Evolutionary conservation across 441 rosid genomes (phyloP).

Genomic region (Breynia disticha): DNA sequence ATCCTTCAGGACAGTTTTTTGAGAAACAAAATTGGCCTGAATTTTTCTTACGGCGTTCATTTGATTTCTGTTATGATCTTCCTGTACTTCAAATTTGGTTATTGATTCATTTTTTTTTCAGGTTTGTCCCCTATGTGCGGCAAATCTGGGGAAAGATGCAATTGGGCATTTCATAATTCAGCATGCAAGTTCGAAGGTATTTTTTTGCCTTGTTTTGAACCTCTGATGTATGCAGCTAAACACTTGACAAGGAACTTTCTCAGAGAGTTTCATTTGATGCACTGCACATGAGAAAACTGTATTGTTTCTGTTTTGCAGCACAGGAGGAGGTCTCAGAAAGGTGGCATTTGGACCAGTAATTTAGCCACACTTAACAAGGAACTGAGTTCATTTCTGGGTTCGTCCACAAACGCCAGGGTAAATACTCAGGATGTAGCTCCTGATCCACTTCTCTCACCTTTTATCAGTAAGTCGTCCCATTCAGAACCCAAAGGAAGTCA

Average conservation of each 20-base stretch:
- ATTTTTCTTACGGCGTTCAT: no score
- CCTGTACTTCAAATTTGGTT: background rate
- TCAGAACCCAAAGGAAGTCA: conserved; percentile 18
- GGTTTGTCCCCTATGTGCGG: conserved; percentile 68
- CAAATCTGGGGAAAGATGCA: conserved; percentile 47
- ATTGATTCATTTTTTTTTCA: conserved; percentile 18
- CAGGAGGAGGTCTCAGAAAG: conserved; percentile 34
- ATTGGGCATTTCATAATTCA: conserved; percentile 42
- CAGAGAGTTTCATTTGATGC: conserved; percentile 5
- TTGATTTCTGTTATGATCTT: no score
- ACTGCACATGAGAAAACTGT: conserved; percentile 8
- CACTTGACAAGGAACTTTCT: background rate
- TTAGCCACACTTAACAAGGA: conserved; percentile 38
- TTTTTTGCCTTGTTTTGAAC: conserved; percentile 4
- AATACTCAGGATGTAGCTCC: conserved; percentile 21
- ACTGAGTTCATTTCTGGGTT: conserved; percentile 35
- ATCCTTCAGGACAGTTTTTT: background rate
- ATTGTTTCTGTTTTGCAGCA: conserved; percentile 26
- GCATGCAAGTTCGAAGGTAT: conserved; percentile 44
- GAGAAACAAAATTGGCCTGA: no score
- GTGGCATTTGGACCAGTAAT: conserved; percentile 24
- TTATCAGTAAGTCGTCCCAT: conserved; percentile 20
- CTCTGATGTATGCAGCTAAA: background rate
- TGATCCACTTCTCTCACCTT: conserved; percentile 42
- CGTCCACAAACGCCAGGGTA: conserved; percentile 22